Evolutionary conservation across 768 basidiomycete genomes (phyloP).

Genomic region (Lactarius psammicola): DNA sequence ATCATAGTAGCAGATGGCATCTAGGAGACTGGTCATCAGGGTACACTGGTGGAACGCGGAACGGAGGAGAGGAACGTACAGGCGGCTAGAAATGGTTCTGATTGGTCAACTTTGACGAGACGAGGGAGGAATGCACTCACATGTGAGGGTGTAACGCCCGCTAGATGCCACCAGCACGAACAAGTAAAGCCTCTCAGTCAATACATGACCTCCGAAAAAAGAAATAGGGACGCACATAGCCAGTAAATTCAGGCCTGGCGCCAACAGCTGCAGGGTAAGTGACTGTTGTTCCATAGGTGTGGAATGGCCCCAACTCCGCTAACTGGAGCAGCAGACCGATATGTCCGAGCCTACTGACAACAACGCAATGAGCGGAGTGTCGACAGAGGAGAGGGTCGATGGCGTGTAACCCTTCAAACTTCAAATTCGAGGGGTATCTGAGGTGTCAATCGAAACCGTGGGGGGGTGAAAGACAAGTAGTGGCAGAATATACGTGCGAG

Average conservation of each 20-base stretch:
- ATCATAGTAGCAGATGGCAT: conserved; percentile 26
- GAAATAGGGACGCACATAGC: neutral
- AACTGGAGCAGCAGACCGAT: neutral
- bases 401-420: neutral
- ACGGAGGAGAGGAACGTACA: conserved; percentile 12
- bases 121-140: neutral
- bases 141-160: conserved; percentile 16
- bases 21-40: conserved; percentile 4
- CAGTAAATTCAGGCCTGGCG: neutral
- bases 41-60: neutral
- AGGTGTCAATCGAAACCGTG: too few species aligned
- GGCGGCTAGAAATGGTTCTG: neutral
- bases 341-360: neutral
- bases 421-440: neutral
- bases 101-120: neutral
- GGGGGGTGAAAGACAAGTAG: too few species aligned
- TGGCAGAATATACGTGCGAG: too few species aligned
- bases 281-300: neutral
- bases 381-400: neutral
- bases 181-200: neutral
- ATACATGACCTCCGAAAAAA: neutral
- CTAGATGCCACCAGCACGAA: neutral
- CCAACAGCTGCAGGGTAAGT: neutral
- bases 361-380: neutral
- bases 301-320: neutral